These are phyloP conservation scores for Neurospora sp. DNA, from an alignment of 495 filamentous ascomycete genomes.

Conservation along the genomic window DNA sequence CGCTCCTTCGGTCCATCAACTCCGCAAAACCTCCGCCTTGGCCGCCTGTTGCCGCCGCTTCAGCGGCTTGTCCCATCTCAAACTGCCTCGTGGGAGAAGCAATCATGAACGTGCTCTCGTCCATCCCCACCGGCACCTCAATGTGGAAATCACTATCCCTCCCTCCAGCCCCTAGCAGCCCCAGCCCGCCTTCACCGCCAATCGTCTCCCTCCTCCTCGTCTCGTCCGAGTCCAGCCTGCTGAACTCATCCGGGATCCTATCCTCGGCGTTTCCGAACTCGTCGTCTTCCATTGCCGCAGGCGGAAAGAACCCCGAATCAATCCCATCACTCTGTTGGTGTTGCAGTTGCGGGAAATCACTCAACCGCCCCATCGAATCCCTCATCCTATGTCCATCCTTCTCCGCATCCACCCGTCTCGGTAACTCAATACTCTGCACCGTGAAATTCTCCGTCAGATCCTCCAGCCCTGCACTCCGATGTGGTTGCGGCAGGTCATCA, in stretches of 20 bases:
- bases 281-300: conserved; percentile 22
- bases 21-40: conserved; percentile 1
- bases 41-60: background rate
- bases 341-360: conserved; percentile 36
- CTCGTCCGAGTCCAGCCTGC: conserved; percentile 24
- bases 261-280: conserved; percentile 12
- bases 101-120: conserved; percentile 23
- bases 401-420: conserved; percentile 49
- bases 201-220: background rate
- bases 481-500: conserved; percentile 48
- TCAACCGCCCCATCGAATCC: conserved; percentile 36
- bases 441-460: conserved; percentile 53
- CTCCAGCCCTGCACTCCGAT: conserved; percentile 52
- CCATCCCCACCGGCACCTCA: conserved; percentile 33
- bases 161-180: conserved; percentile 2
- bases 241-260: conserved; percentile 31
- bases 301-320: conserved; percentile 37
- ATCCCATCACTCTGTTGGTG: conserved; percentile 33
- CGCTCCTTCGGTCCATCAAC: conserved; percentile 11
- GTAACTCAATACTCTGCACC: conserved; percentile 57
- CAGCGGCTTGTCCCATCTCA: background rate
- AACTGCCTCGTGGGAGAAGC: background rate
- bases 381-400: conserved; percentile 25
- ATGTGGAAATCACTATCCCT: conserved; percentile 37
- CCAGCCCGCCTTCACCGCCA: background rate